Evolutionary conservation across 2,329 filamentous ascomycete species (phyloP).

Genomic region (Pezicula radicicola): DNA sequence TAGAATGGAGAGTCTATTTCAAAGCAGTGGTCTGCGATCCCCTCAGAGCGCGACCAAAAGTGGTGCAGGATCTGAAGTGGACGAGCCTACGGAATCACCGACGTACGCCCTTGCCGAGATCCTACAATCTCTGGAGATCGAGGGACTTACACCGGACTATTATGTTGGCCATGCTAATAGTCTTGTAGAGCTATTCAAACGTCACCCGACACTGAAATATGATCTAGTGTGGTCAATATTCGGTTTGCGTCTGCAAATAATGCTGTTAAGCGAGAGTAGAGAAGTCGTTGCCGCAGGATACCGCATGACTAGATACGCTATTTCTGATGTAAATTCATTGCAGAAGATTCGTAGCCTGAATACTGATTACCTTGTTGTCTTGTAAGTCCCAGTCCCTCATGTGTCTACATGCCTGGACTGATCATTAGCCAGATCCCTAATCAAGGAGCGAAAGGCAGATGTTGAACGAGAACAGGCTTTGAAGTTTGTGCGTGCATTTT

Average conservation of each 20-base stretch:
- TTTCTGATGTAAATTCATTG: conserved; percentile 86
- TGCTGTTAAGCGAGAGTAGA: conserved; percentile 92
- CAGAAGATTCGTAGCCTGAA: conserved; percentile 84
- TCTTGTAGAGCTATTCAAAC: conserved; percentile 93
- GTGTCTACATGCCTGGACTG: conserved; percentile 8
- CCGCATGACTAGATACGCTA: conserved; percentile 87
- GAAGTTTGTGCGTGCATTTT: conserved; percentile 91
- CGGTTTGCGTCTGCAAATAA: conserved; percentile 87
- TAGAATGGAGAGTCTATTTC: conserved; percentile 45
- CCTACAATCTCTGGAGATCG: conserved; percentile 81
- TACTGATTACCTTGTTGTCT: conserved; percentile 87
- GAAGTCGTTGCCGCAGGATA: conserved; percentile 96
- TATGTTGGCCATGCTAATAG: conserved; percentile 92
- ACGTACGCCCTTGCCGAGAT: conserved; percentile 89
- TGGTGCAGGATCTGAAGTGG: conserved; percentile 57
- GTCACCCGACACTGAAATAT: conserved; percentile 90
- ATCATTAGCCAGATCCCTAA: conserved; percentile 59
- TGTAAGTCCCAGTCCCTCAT: conserved; percentile 38
- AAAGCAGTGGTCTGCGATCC: conserved; percentile 49
- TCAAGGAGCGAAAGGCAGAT: conserved; percentile 95
- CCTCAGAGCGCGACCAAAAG: conserved; percentile 54
- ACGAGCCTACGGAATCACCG: conserved; percentile 77
- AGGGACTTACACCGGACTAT: conserved; percentile 87
- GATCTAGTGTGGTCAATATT: conserved; percentile 96
- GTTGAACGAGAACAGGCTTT: conserved; percentile 95